These are phyloP conservation scores for Eucalyptus tenuipes DNA, from an alignment of 345 rosid genomes.

Conservation along the genomic window DNA sequence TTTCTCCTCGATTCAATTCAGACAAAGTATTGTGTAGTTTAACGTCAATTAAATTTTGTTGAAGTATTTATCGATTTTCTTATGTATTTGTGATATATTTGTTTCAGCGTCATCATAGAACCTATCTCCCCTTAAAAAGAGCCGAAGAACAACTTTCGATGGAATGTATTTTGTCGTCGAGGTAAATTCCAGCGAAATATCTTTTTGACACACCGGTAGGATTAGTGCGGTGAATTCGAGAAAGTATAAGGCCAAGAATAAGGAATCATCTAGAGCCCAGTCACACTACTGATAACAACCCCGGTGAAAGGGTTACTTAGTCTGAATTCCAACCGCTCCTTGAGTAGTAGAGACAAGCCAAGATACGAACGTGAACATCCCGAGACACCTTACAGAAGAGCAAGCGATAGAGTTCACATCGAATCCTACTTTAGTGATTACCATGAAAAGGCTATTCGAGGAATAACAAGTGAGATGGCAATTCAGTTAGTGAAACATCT, in stretches of 20 bases:
- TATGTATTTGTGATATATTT: neutral
- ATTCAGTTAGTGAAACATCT: neutral
- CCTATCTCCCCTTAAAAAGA: neutral
- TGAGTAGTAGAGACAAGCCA: neutral
- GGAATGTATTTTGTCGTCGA: neutral
- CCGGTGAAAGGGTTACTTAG: neutral
- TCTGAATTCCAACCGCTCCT: neutral
- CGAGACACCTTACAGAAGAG: neutral
- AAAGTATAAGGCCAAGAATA: neutral
- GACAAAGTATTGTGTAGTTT: neutral
- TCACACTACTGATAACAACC: neutral
- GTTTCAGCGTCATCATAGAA: too few relatives aligned
- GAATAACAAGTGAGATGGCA: neutral
- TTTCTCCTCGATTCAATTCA: too few relatives aligned
- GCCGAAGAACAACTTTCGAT: neutral
- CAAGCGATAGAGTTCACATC: neutral
- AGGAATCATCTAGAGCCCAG: neutral
- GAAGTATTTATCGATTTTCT: neutral
- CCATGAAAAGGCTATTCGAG: neutral
- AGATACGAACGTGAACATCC: neutral
- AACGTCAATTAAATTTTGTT: too few relatives aligned
- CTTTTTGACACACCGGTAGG: neutral
- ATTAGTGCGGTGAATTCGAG: too few relatives aligned
- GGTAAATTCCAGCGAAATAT: too few relatives aligned
- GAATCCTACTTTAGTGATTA: neutral